Evolutionary conservation across 768 basidiomycete species (phyloP), one percentile per base, ranked within the genome.

Genomic region (Hygrocybe coccinea): DNA sequence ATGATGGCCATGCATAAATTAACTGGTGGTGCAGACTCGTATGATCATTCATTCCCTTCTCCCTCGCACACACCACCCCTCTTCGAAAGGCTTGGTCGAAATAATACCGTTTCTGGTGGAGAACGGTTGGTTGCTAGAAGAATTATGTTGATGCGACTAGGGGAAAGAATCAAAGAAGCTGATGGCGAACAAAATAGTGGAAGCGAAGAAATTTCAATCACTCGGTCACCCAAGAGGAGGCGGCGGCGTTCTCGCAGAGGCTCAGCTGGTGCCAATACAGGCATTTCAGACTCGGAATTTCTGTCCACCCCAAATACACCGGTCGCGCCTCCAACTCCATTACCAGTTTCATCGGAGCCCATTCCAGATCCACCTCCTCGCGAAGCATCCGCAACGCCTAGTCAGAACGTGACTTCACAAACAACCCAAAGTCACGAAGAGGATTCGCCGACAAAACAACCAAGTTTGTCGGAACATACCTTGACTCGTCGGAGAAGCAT

Each of bases 1-100:
- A 79, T 82, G 62, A 74, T 84, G 69, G 92, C 92, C 3, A 83
- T 95, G 82, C 84, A 84, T 59, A 94, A 92, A 67, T 75, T 97
- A 54, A 92, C 87, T 1, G 88, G 89, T 38, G 87, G 85, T 24
- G 77, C 79, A 47, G 87, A 89, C 58, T 73, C 77, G 4, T 81
- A 83, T 58, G 86, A 87, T 56, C 74, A 44, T 36, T 57, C 73
- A 11, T 62, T 70, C 1, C 72, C 80, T 45, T 76, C 82, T 21
- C 81, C 86, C 9, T 82, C 83, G 3, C 79, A 82, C 14, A 79
- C 81, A 7, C 75, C 76, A 35, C 76, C 77, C 7, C 62, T 69
- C 6, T 60, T 67, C 6, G 71, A 65, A 7, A 75, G 74, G 58
- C 71, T 86, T 33, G 73, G 71, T 52, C 79, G 91, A 54, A 91